These are phyloP conservation scores for Candolleomyces eurysporus DNA, from an alignment of 768 basidiomycete genomes.

Conservation along the genomic window DNA sequence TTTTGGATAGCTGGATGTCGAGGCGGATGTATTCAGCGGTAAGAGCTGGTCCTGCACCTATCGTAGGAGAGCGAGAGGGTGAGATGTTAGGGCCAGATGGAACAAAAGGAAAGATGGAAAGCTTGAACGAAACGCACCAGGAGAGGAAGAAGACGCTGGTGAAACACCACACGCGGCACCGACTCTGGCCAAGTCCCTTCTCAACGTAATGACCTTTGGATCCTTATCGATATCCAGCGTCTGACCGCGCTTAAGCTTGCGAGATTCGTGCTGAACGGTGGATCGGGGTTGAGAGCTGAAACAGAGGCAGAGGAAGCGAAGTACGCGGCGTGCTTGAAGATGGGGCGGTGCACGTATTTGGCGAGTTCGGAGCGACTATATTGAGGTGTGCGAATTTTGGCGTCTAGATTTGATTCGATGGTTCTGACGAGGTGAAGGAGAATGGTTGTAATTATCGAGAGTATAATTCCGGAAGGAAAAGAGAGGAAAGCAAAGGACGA, in stretches of 20 bases:
- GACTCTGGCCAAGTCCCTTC: slow-evolving; percentile 40
- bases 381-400: slow-evolving; percentile 29
- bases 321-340: slow-evolving; percentile 60
- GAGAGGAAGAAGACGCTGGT: neutral
- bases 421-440: neutral
- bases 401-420: neutral
- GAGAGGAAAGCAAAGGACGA: too few relatives aligned
- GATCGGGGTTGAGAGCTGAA: slow-evolving; percentile 12
- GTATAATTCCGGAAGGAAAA: neutral
- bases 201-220: slow-evolving; percentile 56
- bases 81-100: too few relatives aligned
- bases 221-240: slow-evolving; percentile 64
- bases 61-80: too few relatives aligned
- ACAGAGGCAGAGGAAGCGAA: neutral
- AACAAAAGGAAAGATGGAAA: too few relatives aligned
- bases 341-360: slow-evolving; percentile 59
- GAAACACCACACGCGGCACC: slow-evolving; percentile 15
- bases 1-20: slow-evolving; percentile 66
- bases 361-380: slow-evolving; percentile 63
- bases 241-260: slow-evolving; percentile 41
- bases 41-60: neutral
- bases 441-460: neutral
- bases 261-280: slow-evolving; percentile 49
- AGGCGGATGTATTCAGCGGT: slow-evolving; percentile 38
- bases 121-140: neutral